Conservation (phyloP, 2,329 filamentous ascomycete species). For the Diaporthe citri region DNA sequence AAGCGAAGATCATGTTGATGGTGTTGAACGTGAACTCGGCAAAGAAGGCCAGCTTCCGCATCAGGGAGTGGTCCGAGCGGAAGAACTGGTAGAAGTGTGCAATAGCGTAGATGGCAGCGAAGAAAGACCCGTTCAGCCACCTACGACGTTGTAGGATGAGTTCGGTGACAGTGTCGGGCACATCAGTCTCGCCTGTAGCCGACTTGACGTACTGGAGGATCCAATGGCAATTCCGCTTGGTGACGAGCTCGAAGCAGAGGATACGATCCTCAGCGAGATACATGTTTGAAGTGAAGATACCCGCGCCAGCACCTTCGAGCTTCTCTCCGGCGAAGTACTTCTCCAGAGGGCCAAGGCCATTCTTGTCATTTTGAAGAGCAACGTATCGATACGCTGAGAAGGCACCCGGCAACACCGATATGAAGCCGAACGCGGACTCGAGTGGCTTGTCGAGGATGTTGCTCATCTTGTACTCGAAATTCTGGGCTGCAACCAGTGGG, state of each 20-base stretch:
- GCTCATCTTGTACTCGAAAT: slow-evolving; percentile 99
- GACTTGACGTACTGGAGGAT: slow-evolving; percentile 99
- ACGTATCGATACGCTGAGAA: slow-evolving; percentile 98
- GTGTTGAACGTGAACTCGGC: slow-evolving; percentile 96
- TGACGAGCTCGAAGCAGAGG: slow-evolving; percentile 97
- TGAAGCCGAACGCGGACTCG: slow-evolving; percentile 97
- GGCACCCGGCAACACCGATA: slow-evolving; percentile 94
- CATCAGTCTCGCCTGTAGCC: slow-evolving; percentile 95
- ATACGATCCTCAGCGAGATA: slow-evolving; percentile 99
- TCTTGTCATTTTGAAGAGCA: slow-evolving; percentile 96
- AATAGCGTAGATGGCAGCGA: slow-evolving; percentile 94
- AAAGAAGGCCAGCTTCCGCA: slow-evolving; percentile 90
- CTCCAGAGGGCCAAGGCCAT: slow-evolving; percentile 77
- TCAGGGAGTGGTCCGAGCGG: slow-evolving; percentile 87
- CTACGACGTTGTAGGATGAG: slow-evolving; percentile 95
- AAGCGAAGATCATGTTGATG: slow-evolving; percentile 97
- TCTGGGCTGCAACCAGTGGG: slow-evolving; percentile 94
- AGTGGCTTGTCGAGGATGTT: slow-evolving; percentile 98
- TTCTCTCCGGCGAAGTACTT: slow-evolving; percentile 41
- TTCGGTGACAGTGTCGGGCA: slow-evolving; percentile 93
- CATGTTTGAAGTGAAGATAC: slow-evolving; percentile 98
- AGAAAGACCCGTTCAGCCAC: slow-evolving; percentile 99
- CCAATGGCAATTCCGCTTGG: slow-evolving; percentile 98
- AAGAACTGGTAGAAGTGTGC: slow-evolving; percentile 97
- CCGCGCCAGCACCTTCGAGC: slow-evolving; percentile 40